phyloP scores from a whole-genome alignment of 1,139 yeast species.

The Magnusiomyces starmeri region DNA sequence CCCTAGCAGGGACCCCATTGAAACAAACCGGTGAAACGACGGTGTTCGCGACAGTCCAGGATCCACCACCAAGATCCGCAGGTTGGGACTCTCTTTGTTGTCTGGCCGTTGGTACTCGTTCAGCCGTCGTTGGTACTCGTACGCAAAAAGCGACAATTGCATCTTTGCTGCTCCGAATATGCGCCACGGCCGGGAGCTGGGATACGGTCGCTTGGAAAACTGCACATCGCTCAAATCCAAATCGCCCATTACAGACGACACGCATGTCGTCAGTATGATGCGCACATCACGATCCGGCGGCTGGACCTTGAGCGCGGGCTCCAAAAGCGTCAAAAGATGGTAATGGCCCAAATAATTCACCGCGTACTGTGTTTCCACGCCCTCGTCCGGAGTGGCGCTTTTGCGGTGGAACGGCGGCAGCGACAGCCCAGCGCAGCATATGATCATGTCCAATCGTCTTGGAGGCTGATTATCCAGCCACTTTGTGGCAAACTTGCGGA shows the following conservation, averaged over 20 bases:
- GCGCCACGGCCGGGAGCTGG: constrained; percentile 57
- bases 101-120: constrained; percentile 55
- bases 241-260: constrained; percentile 65
- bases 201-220: constrained; percentile 57
- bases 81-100: constrained; percentile 50
- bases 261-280: constrained; percentile 65
- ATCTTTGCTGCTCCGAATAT: constrained; percentile 79
- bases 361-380: constrained; percentile 78
- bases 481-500: constrained; percentile 86
- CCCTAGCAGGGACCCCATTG: constrained; percentile 72
- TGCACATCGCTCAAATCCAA: constrained; percentile 61
- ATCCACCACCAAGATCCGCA: constrained; percentile 69
- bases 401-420: constrained; percentile 60
- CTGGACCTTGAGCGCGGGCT: constrained; percentile 78
- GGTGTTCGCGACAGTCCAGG: constrained; percentile 92
- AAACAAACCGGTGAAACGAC: constrained; percentile 67
- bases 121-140: constrained; percentile 64
- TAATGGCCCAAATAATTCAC: constrained; percentile 74
- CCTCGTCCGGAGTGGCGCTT: constrained; percentile 57
- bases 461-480: constrained; percentile 94
- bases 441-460: constrained; percentile 77
- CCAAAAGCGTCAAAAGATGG: constrained; percentile 68
- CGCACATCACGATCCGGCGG: constrained; percentile 94
- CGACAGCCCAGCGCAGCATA: constrained; percentile 81
- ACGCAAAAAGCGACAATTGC: constrained; percentile 62